Evolutionary conservation across 2,329 filamentous ascomycete species (phyloP).

Genomic region (Epichloe gansuensis): DNA sequence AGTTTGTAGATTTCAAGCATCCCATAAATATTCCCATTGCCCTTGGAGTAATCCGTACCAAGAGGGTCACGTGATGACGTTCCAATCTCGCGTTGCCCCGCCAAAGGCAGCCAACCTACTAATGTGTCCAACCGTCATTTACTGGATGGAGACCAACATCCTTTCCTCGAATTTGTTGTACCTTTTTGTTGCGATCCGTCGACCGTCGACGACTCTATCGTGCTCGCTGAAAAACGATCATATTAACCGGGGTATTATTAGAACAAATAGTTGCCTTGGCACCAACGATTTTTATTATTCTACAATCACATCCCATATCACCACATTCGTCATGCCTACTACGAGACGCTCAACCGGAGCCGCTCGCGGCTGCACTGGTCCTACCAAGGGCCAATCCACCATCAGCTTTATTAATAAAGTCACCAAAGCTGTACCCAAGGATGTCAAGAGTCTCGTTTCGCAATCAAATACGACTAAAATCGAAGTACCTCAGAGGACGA

Average conservation of each 20-base stretch:
- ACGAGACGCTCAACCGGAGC: slow-evolving; percentile 35
- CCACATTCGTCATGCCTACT: slow-evolving; percentile 28
- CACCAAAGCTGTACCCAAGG: slow-evolving; percentile 38
- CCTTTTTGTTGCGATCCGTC: background rate
- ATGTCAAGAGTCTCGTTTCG: slow-evolving; percentile 28
- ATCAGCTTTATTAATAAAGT: slow-evolving; percentile 45
- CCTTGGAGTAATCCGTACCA: background rate
- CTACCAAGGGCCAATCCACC: slow-evolving; percentile 37
- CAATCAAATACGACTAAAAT: slow-evolving; percentile 23
- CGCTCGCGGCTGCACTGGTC: slow-evolving; percentile 21
- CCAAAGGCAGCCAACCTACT: slow-evolving; percentile 22
- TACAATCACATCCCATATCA: background rate
- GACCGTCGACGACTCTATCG: too few relatives aligned
- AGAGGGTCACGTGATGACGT: slow-evolving; percentile 35
- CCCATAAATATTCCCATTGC: background rate
- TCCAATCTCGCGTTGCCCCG: slow-evolving; percentile 41
- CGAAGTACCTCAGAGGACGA: slow-evolving; percentile 15
- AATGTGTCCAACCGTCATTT: background rate
- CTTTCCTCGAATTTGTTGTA: background rate
- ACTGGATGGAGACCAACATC: background rate
- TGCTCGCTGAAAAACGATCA: too few relatives aligned
- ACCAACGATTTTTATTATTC: background rate
- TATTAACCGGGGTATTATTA: too few relatives aligned
- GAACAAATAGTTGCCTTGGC: too few relatives aligned
- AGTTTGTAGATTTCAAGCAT: background rate